Evolutionary conservation across 345 rosid genomes (phyloP).

Genomic region (Murraya koenigii): DNA sequence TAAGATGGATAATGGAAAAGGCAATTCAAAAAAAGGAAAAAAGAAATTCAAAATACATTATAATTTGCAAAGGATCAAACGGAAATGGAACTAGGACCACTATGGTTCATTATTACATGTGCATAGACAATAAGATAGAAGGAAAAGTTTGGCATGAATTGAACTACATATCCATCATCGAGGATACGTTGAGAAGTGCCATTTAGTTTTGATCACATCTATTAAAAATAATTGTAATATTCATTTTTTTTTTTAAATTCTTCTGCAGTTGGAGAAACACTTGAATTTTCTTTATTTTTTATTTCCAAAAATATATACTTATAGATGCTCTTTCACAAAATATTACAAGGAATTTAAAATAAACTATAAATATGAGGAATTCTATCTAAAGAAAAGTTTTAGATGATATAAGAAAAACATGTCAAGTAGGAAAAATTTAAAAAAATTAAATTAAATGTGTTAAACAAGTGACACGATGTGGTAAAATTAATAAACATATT

Average conservation of each 20-base stretch:
- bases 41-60: background rate
- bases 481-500: no score
- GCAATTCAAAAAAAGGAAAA: background rate
- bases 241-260: no score
- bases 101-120: background rate
- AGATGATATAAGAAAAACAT: no score
- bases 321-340: no score
- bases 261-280: background rate
- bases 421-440: no score
- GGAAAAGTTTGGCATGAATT: background rate
- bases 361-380: no score
- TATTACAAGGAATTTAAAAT: no score
- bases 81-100: background rate
- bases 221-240: no score
- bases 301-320: no score
- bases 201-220: background rate
- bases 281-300: background rate
- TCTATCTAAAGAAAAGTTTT: no score
- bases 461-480: no score
- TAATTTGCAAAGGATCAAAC: background rate
- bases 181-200: background rate
- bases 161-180: background rate
- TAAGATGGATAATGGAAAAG: background rate
- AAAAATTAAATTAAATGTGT: no score
- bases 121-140: background rate